Conservation (phyloP, 352 stramenopile species). For the Pythium brassicae region DNA sequence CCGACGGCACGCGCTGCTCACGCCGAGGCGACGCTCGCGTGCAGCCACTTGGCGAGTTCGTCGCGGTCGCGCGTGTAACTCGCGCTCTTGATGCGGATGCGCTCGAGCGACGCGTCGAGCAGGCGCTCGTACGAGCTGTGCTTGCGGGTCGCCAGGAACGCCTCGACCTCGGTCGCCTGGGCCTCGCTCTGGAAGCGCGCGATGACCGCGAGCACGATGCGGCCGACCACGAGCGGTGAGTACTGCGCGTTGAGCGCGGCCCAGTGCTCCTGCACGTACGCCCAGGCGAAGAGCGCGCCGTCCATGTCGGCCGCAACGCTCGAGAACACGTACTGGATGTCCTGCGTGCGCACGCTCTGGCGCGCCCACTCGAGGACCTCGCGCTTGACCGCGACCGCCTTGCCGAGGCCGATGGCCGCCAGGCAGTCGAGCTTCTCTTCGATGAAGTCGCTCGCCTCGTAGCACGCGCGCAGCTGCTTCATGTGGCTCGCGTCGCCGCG, state of each 20-base stretch:
- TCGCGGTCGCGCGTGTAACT: slow-evolving; percentile 54
- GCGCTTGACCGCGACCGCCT: slow-evolving; percentile 51
- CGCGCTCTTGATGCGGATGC: slow-evolving; percentile 68
- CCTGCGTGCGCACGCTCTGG: slow-evolving; percentile 69
- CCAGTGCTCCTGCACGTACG: slow-evolving; percentile 77
- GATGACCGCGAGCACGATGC: slow-evolving; percentile 60
- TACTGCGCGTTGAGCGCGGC: slow-evolving; percentile 59
- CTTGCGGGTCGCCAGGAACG: slow-evolving; percentile 59
- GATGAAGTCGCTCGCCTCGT: slow-evolving; percentile 74
- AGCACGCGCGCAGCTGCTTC: slow-evolving; percentile 43
- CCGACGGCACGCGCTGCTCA: background rate
- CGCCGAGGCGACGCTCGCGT: slow-evolving; percentile 13
- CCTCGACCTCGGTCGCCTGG: slow-evolving; percentile 47
- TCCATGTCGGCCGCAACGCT: slow-evolving; percentile 60
- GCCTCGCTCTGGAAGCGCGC: slow-evolving; percentile 61
- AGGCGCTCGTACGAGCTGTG: slow-evolving; percentile 62
- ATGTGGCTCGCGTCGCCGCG: slow-evolving; percentile 40
- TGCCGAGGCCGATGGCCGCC: slow-evolving; percentile 60
- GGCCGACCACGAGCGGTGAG: slow-evolving; percentile 51
- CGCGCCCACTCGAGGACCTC: slow-evolving; percentile 67
- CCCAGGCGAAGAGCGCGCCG: slow-evolving; percentile 53
- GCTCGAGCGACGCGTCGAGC: slow-evolving; percentile 64
- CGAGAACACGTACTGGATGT: slow-evolving; percentile 77
- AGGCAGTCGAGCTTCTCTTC: slow-evolving; percentile 81
- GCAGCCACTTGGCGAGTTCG: slow-evolving; percentile 53